phyloP scores from a whole-genome alignment of 192 early-diverging fungal species.

The Entomortierella lignicola region DNA sequence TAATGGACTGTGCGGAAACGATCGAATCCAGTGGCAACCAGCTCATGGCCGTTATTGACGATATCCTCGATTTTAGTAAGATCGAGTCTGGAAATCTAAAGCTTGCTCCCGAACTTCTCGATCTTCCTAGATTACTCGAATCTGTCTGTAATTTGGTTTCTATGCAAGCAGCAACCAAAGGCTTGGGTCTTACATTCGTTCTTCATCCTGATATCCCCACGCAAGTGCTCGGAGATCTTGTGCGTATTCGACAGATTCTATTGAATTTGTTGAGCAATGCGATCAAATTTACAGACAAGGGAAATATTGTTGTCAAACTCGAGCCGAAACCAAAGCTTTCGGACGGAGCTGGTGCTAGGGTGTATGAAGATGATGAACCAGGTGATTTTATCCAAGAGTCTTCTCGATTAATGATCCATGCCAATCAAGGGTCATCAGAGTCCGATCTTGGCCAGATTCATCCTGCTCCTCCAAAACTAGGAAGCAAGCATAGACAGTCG shows the following conservation, averaged over 20 bases:
- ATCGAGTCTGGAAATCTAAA: conserved; percentile 83
- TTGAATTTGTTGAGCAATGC: conserved; percentile 68
- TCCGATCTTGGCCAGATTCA: not conserved
- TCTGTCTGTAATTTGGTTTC: conserved; percentile 53
- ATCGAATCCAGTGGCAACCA: conserved; percentile 57
- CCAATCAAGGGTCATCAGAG: conserved; percentile 9
- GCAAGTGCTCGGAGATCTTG: conserved; percentile 62
- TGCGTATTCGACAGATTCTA: conserved; percentile 64
- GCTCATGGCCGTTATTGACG: conserved; percentile 72
- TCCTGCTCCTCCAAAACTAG: not conserved
- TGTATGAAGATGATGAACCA: conserved; percentile 41
- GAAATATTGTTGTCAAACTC: conserved; percentile 54
- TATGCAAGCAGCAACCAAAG: conserved; percentile 45
- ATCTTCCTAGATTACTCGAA: conserved; percentile 60
- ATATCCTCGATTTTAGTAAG: conserved; percentile 84
- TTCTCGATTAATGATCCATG: conserved; percentile 11
- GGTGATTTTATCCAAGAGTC: conserved; percentile 15
- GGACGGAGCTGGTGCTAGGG: conserved; percentile 3
- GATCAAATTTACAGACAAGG: conserved; percentile 64
- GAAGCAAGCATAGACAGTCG: conserved; percentile 3
- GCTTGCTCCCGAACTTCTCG: conserved; percentile 71
- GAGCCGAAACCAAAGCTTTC: conserved; percentile 40
- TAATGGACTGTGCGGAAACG: conserved; percentile 69
- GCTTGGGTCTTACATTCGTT: conserved; percentile 42
- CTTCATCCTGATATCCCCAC: conserved; percentile 53